Percentiles rank a stretch among this genome's conserved stretches.
Conservation (phyloP, 345 rosid genomes). For the Cardamine resedifolia region DNA sequence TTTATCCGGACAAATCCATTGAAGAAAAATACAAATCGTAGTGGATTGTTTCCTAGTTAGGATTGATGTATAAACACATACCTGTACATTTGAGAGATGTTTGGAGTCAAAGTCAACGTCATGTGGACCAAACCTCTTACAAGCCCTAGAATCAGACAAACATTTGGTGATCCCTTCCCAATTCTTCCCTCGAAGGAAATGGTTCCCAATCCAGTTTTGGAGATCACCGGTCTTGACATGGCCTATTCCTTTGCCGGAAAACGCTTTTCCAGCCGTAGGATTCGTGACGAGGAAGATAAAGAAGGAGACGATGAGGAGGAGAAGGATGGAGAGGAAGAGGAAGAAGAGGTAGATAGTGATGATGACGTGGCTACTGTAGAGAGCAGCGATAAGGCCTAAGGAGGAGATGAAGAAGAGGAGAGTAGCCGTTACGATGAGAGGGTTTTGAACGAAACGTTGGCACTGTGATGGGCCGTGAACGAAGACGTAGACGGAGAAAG, state of each 20-base stretch:
- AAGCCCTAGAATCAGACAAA: slow-evolving; percentile 33
- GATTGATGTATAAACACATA: slow-evolving; percentile 7
- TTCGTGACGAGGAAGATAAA: slow-evolving; percentile 38
- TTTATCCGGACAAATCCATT: neutral
- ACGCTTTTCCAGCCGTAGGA: slow-evolving; percentile 34
- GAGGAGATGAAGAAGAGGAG: slow-evolving; percentile 35
- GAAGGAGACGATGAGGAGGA: slow-evolving; percentile 28
- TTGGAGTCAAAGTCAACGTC: slow-evolving; percentile 34
- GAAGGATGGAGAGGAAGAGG: slow-evolving; percentile 36
- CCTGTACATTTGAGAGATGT: slow-evolving; percentile 36
- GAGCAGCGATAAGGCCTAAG: slow-evolving; percentile 40
- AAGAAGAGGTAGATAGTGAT: slow-evolving; percentile 34
- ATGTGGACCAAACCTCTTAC: slow-evolving; percentile 30
- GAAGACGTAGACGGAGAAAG: slow-evolving; percentile 33
- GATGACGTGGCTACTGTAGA: slow-evolving; percentile 33
- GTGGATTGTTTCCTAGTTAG: neutral
- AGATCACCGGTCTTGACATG: slow-evolving; percentile 26
- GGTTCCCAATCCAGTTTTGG: slow-evolving; percentile 25
- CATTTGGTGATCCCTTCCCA: slow-evolving; percentile 41
- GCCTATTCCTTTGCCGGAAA: slow-evolving; percentile 35
- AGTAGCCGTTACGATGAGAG: slow-evolving; percentile 31
- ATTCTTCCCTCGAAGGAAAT: slow-evolving; percentile 35
- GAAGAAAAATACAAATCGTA: neutral
- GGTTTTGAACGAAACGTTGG: slow-evolving; percentile 38
- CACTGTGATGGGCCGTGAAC: slow-evolving; percentile 35